Conservation (phyloP, 148 eudicot species). For the Rheum nobile region DNA sequence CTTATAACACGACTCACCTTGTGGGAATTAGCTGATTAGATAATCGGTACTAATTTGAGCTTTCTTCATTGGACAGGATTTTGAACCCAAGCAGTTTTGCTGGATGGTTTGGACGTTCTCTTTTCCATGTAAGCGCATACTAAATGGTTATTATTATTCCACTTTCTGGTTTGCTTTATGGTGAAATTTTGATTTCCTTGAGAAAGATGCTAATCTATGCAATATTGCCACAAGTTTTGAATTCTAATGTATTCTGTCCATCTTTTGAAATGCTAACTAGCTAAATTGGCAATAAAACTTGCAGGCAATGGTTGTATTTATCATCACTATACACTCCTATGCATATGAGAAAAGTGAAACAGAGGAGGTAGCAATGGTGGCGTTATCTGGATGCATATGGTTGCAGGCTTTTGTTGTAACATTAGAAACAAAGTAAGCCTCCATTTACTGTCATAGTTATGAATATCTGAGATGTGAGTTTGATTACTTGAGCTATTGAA, state of each 20-base stretch:
- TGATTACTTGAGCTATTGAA: neutral
- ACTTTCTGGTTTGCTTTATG: too few species aligned
- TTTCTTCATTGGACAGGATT: conserved; percentile 47
- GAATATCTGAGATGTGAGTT: neutral
- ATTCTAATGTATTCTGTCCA: neutral
- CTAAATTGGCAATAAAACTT: conserved; percentile 5
- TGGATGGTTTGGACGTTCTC: conserved; percentile 98
- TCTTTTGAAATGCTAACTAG: conserved; percentile 3
- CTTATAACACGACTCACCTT: neutral
- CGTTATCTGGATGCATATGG: conserved; percentile 99
- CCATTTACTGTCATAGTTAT: neutral
- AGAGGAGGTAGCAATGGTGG: conserved; percentile 92
- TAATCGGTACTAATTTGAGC: neutral
- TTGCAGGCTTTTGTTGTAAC: conserved; percentile 92
- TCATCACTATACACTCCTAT: conserved; percentile 65
- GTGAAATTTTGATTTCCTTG: too few species aligned
- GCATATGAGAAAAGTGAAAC: conserved; percentile 82
- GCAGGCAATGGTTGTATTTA: conserved; percentile 88
- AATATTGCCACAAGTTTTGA: neutral
- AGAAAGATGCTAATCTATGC: too few species aligned
- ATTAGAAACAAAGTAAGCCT: conserved; percentile 82
- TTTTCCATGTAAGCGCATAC: conserved; percentile 58
- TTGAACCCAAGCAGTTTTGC: conserved; percentile 96
- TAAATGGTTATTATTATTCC: neutral
- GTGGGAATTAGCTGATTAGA: conserved; percentile 4